phyloP scores from a whole-genome alignment of 441 rosid genomes.

The Omphalea diandra region DNA sequence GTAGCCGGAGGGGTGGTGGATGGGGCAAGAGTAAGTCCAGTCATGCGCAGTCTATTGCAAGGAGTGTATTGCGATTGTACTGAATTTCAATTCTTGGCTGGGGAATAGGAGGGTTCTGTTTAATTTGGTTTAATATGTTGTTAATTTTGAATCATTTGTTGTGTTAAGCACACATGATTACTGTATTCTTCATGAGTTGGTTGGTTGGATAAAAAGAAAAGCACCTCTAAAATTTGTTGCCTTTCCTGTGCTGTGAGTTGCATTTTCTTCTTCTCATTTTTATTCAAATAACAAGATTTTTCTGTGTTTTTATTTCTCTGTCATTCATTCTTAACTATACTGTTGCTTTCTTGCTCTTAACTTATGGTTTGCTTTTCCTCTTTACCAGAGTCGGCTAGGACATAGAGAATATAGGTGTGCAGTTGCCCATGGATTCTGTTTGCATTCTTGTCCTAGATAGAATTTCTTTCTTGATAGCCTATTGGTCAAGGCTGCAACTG shows the following conservation, averaged over 20 bases:
- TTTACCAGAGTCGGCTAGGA: conserved; percentile 23
- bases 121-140: conserved; percentile 45
- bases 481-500: conserved; percentile 18
- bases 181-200: conserved; percentile 42
- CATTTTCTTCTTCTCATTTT: conserved; percentile 37
- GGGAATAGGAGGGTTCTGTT: conserved; percentile 30
- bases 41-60: conserved; percentile 87
- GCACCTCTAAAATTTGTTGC: conserved; percentile 51
- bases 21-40: conserved; percentile 66
- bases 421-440: conserved; percentile 18
- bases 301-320: conserved; percentile 20
- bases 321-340: background rate
- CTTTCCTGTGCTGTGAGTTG: conserved; percentile 40
- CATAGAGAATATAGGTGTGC: conserved; percentile 18
- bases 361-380: too few relatives aligned
- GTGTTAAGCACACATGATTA: conserved; percentile 54
- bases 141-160: conserved; percentile 56
- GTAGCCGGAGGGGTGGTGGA: conserved; percentile 69
- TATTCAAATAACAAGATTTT: conserved; percentile 44
- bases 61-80: conserved; percentile 85
- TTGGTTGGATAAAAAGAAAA: conserved; percentile 43
- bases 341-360: too few relatives aligned
- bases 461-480: conserved; percentile 23
- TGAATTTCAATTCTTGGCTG: conserved; percentile 42
- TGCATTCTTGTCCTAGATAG: conserved; percentile 20